Percentiles rank a stretch among this genome's conserved stretches.
Conservation (phyloP, 2,329 filamentous ascomycete species). For the Aspergillus costaricaensis region DNA sequence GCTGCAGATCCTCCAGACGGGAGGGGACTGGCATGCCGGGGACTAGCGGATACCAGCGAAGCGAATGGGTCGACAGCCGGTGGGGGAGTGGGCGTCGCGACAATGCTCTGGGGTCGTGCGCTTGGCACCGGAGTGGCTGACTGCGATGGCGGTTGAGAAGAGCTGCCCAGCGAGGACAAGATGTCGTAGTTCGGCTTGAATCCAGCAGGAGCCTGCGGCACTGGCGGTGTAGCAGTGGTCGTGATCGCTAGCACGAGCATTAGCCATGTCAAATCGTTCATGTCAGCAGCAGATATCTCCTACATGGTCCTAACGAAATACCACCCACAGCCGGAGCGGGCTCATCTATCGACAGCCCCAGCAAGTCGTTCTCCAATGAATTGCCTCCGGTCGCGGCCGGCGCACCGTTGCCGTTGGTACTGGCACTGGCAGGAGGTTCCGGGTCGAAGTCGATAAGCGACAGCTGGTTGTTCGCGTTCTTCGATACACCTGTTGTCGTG, state of each 20-base stretch:
- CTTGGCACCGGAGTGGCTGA: constrained; percentile 52
- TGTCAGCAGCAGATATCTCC: constrained; percentile 24
- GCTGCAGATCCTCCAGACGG: constrained; percentile 27
- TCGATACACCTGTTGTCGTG: constrained; percentile 64
- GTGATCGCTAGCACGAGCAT: constrained; percentile 38
- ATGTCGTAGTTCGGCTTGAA: constrained; percentile 59
- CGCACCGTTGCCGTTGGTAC: constrained; percentile 47
- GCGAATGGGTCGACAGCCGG: constrained; percentile 62
- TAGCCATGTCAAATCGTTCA: constrained; percentile 34
- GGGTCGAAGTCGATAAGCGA: constrained; percentile 89
- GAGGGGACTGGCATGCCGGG: constrained; percentile 50
- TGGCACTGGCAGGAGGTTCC: constrained; percentile 51
- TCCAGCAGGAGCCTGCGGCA: constrained; percentile 47
- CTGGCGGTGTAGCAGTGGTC: constrained; percentile 30
- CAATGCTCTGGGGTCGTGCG: constrained; percentile 31
- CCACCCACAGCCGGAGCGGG: constrained; percentile 74
- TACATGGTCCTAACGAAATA: constrained; percentile 78
- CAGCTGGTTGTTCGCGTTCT: constrained; percentile 73
- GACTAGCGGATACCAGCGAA: constrained; percentile 54
- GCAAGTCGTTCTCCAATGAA: constrained; percentile 82
- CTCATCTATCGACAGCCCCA: constrained; percentile 81
- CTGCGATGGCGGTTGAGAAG: constrained; percentile 50
- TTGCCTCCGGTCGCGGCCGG: constrained; percentile 56
- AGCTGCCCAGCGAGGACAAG: constrained; percentile 54
- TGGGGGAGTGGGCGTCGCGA: constrained; percentile 38